Evolutionary conservation across 345 rosid genomes (phyloP).

Genomic region (Anastatica hierochuntica): DNA sequence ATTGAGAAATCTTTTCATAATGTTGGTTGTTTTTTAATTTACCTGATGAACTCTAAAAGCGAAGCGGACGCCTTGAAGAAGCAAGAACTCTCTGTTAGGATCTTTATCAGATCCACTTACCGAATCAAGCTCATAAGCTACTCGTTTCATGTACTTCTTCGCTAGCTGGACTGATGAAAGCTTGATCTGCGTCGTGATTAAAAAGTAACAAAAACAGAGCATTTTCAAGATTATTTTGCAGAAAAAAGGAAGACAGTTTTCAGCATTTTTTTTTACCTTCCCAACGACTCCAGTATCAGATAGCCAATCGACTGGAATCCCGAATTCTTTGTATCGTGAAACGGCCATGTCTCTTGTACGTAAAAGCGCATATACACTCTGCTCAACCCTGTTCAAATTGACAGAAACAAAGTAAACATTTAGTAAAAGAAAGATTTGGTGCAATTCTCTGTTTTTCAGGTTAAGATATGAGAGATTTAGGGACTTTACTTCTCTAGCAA

Average conservation of each 20-base stretch:
- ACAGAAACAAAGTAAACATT: neutral
- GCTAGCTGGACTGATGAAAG: constrained; percentile 92
- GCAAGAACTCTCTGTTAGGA: constrained; percentile 85
- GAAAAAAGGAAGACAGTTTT: neutral
- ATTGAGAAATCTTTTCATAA: neutral
- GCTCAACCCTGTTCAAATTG: constrained; percentile 56
- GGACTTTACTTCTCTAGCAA: constrained; percentile 90
- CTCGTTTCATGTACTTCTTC: constrained; percentile 93
- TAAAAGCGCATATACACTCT: constrained; percentile 77
- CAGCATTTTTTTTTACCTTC: constrained; percentile 49
- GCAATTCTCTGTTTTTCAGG: neutral
- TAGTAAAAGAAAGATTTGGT: constrained; percentile 1
- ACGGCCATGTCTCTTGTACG: constrained; percentile 96
- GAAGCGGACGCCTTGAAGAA: constrained; percentile 88
- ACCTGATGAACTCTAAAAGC: constrained; percentile 99
- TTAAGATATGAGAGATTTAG: neutral
- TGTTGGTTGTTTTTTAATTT: neutral
- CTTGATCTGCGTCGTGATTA: constrained; percentile 60
- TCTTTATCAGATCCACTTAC: constrained; percentile 72
- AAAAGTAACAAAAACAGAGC: neutral
- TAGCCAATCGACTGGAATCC: constrained; percentile 84
- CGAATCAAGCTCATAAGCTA: constrained; percentile 74
- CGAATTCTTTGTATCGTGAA: constrained; percentile 74
- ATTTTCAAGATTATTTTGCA: neutral
- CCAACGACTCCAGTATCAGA: constrained; percentile 84